Evolutionary conservation across 2,329 filamentous ascomycete species (phyloP).

Genomic region (Aureobasidium sp.): DNA sequence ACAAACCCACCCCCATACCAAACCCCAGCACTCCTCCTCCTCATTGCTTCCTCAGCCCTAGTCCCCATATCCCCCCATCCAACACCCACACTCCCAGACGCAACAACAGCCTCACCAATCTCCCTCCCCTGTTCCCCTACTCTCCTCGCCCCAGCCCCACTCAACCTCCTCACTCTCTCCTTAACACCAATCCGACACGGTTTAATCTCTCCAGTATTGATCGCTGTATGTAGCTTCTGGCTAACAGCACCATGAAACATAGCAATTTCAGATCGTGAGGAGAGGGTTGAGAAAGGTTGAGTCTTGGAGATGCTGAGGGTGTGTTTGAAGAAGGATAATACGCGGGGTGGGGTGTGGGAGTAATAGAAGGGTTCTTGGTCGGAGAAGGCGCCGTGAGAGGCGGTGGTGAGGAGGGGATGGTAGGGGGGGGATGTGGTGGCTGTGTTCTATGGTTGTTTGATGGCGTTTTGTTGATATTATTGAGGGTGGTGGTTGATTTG

Average conservation of each 20-base stretch:
- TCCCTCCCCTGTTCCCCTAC: neutral
- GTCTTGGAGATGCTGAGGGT: neutral
- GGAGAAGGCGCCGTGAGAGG: neutral
- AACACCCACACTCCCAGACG: neutral
- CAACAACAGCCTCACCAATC: constrained; percentile 1
- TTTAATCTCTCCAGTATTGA: neutral
- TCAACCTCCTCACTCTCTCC: neutral
- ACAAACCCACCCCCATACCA: constrained; percentile 13
- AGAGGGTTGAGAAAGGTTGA: neutral
- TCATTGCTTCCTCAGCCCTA: neutral
- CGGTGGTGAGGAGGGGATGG: neutral
- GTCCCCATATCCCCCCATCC: neutral
- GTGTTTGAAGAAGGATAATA: too few species aligned
- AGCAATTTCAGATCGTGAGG: too few species aligned
- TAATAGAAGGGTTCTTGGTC: neutral
- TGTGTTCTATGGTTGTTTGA: neutral
- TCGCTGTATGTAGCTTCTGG: neutral
- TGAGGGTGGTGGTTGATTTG: neutral
- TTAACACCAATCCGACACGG: neutral
- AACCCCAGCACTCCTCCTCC: neutral
- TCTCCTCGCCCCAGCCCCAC: neutral
- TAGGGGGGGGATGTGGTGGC: neutral
- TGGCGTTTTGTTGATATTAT: neutral
- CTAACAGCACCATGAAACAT: neutral
- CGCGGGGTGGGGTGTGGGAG: neutral